These are phyloP conservation scores for Kappamyces sp. DNA, from an alignment of 192 early-diverging fungal species.

Conservation along the genomic window DNA sequence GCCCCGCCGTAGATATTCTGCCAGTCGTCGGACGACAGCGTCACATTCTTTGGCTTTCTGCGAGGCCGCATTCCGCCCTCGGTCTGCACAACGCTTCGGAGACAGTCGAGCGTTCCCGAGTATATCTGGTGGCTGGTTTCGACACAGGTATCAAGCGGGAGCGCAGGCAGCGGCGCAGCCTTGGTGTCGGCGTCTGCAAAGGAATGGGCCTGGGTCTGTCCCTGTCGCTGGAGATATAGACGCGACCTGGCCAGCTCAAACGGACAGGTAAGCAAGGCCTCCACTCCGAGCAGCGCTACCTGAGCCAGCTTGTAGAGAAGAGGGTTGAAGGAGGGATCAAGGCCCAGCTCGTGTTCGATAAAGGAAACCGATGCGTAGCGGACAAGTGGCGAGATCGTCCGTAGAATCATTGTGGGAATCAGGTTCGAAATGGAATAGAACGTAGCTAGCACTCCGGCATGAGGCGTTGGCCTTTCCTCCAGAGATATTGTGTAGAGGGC, in stretches of 20 bases:
- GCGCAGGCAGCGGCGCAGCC: conserved; percentile 5
- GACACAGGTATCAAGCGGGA: conserved; percentile 32
- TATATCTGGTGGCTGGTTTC: conserved; percentile 29
- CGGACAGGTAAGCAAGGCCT: conserved; percentile 71
- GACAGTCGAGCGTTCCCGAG: conserved; percentile 31
- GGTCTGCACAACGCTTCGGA: conserved; percentile 31
- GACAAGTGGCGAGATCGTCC: conserved; percentile 45
- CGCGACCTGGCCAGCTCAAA: conserved; percentile 82
- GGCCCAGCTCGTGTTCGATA: conserved; percentile 37
- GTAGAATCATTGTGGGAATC: conserved; percentile 73
- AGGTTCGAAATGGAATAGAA: conserved; percentile 56
- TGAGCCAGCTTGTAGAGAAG: conserved; percentile 62
- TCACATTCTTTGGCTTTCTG: conserved; percentile 4
- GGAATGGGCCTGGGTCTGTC: not conserved
- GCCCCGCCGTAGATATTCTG: conserved; percentile 22
- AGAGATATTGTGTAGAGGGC: conserved; percentile 66
- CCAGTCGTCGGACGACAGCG: conserved; percentile 17
- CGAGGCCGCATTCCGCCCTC: conserved; percentile 28
- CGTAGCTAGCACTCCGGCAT: conserved; percentile 19
- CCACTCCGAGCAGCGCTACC: conserved; percentile 62
- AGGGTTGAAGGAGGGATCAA: conserved; percentile 51
- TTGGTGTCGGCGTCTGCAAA: not conserved
- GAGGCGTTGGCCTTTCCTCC: conserved; percentile 66
- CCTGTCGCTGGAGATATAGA: conserved; percentile 64
- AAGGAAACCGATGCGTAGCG: conserved; percentile 23